Conservation (phyloP, 495 filamentous ascomycete genomes). For the Penicillium longicatenatum region DNA sequence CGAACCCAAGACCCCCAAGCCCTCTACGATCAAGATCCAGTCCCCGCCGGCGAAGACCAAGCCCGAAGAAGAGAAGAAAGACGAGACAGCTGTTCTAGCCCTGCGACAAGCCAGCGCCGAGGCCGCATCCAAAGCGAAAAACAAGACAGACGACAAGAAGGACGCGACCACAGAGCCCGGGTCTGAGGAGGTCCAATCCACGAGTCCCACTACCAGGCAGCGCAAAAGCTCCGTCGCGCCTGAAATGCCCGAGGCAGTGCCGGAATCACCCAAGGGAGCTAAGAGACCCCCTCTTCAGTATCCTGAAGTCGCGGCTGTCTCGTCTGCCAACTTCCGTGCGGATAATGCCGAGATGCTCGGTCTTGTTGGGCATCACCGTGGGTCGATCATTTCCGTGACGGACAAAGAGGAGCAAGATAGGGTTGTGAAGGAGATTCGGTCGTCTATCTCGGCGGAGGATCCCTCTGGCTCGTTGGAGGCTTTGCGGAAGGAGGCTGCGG, state of each 20-base stretch:
- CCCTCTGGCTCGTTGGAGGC: conserved; percentile 20
- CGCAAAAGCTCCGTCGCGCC: conserved; percentile 34
- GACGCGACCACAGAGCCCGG: conserved; percentile 17
- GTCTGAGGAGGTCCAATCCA: conserved; percentile 6
- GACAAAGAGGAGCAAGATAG: conserved; percentile 41
- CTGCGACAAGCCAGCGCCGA: conserved; percentile 68
- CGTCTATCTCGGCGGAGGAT: conserved; percentile 38
- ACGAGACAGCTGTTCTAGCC: conserved; percentile 51
- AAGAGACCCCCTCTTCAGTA: conserved; percentile 38
- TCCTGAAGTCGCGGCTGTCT: conserved; percentile 45
- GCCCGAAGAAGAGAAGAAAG: conserved; percentile 33
- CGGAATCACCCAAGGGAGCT: conserved; percentile 31
- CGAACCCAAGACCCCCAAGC: conserved; percentile 35
- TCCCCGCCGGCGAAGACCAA: conserved; percentile 40
- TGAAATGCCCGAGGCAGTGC: conserved; percentile 33
- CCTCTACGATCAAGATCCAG: conserved; percentile 47
- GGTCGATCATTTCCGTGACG: conserved; percentile 40
- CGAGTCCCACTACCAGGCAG: conserved; percentile 6
- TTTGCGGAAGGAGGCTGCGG: conserved; percentile 32
- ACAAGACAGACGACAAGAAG: conserved; percentile 30
- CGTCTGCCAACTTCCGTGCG: conserved; percentile 46
- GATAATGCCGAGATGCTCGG: conserved; percentile 44
- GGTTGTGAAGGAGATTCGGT: conserved; percentile 40
- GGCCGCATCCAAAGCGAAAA: conserved; percentile 63
- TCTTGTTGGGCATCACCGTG: conserved; percentile 47